Evolutionary conservation across 371 early-diverging fungal species (phyloP), one percentile per base, ranked within the genome.

Genomic region (Actinomucor elegans): DNA sequence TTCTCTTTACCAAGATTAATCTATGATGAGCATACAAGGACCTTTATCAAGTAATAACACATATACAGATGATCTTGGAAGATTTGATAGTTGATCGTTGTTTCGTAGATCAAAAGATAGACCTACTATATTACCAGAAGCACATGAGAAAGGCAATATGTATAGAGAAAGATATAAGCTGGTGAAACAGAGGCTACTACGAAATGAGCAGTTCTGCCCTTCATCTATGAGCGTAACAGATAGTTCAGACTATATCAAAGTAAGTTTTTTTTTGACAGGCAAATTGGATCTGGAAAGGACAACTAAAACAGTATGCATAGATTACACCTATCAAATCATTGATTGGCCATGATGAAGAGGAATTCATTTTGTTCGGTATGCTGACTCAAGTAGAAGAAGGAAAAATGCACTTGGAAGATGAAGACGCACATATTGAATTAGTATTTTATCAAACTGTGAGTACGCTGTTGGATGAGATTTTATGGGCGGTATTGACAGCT

Each of bases 301-400:
- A n/a, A n/a, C n/a, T n/a, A n/a, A n/a, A 11, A 38, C 20, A 10
- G 11, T 12, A 31, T 2, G n/a, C 6, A 20, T 57, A 92, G 85
- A 73, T 95, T 36, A 92, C 91, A 29, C 83, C 92, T 4, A 85
- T 95, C 31, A 91, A 89, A 59, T 80, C 90, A 2, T 68, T 96
- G 42, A 86, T 84, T 54, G 95, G 95, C 6, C 81, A 86, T 32
- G 83, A 85, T 43, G 81, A 82, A 15, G 85, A 86, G 44, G 54
- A 66, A 10, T 94, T 89, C 59, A 49, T 91, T 18, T 64, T 94
- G 32, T 89, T 94, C 69, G 96, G 96, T 2, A 93, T 96, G 94
- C 66, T 96, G 53, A 83, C 94, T 14, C 85, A 87, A 64, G 75
- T 91, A 42, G 83, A 88, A 43, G 91, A 90, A 50, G 94, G 94